Evolutionary conservation across 108 stramenopile species (phyloP).

Genomic region (Licmophora abbreviata): DNA sequence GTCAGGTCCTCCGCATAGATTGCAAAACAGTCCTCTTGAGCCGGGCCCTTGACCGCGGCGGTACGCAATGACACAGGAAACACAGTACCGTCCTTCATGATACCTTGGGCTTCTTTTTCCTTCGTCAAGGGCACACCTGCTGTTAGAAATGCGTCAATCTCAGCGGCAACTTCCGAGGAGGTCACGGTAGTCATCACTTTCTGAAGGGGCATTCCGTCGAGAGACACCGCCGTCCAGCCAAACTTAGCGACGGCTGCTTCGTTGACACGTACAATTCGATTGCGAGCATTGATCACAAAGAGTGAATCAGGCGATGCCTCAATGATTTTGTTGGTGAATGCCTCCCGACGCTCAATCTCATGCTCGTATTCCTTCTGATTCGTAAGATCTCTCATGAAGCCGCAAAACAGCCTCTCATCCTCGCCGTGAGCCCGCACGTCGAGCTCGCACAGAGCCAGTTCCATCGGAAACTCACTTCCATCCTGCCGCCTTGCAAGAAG

Average conservation of each 20-base stretch:
- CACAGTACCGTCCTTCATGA: not conserved
- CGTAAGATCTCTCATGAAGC: conserved; percentile 10
- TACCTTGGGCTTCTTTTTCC: conserved; percentile 1
- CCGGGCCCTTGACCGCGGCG: not conserved
- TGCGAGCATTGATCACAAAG: not conserved
- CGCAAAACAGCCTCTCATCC: conserved; percentile 10
- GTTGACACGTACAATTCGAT: not conserved
- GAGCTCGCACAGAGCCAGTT: conserved; percentile 15
- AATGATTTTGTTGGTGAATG: not conserved
- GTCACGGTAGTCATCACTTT: not conserved
- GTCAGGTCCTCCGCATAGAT: not conserved
- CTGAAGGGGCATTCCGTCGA: not conserved
- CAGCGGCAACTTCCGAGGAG: not conserved
- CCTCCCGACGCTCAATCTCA: not conserved
- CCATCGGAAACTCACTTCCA: conserved; percentile 15
- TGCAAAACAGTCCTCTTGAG: not conserved
- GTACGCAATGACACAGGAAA: not conserved
- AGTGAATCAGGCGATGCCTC: conserved; percentile 1
- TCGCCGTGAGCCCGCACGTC: conserved; percentile 2
- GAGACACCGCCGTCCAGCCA: not conserved
- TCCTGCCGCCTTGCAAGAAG: conserved; percentile 13
- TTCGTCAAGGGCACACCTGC: not conserved
- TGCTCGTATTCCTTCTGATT: not conserved
- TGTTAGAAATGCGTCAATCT: not conserved
- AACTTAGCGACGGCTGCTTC: not conserved